These are phyloP conservation scores for Hypocreales sp. DNA, from an alignment of 2,329 filamentous ascomycete species.

Conservation along the genomic window DNA sequence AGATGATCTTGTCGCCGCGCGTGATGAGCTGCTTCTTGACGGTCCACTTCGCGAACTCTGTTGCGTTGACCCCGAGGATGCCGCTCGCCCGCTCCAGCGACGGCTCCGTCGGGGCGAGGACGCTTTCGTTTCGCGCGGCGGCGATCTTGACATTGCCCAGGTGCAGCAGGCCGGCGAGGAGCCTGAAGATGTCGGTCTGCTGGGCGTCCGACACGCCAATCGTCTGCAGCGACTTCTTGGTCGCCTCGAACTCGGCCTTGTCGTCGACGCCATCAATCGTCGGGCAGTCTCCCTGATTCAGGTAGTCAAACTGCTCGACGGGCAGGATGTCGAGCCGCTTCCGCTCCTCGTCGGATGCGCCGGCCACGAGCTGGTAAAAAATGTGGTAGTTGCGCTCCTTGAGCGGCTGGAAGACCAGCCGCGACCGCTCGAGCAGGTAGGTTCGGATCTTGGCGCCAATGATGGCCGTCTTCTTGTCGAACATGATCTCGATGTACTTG, in stretches of 20 bases:
- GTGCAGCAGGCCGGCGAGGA: conserved; percentile 82
- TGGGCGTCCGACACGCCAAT: conserved; percentile 66
- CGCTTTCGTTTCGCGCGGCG: conserved; percentile 75
- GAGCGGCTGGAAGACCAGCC: conserved; percentile 89
- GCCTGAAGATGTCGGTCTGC: conserved; percentile 74
- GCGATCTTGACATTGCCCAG: conserved; percentile 95
- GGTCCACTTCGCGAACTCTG: conserved; percentile 91
- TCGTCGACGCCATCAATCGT: conserved; percentile 91
- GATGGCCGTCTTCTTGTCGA: conserved; percentile 86
- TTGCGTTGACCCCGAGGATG: conserved; percentile 74
- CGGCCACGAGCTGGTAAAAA: conserved; percentile 93
- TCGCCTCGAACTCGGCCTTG: conserved; percentile 82
- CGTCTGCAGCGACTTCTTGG: conserved; percentile 69
- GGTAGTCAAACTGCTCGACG: conserved; percentile 84
- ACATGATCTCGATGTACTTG: conserved; percentile 99
- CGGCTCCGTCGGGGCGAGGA: conserved; percentile 65
- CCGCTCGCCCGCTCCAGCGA: conserved; percentile 66
- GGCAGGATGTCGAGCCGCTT: conserved; percentile 66
- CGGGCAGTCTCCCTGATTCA: conserved; percentile 88
- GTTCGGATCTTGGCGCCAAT: conserved; percentile 96
- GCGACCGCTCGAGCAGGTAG: conserved; percentile 86
- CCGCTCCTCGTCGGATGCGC: conserved; percentile 71
- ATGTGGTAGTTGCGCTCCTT: conserved; percentile 99
- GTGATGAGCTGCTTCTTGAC: conserved; percentile 98
- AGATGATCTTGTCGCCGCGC: conserved; percentile 92